Evolutionary conservation across 176 grass and related monocot species (phyloP).

Genomic region (Otatea glauca): DNA sequence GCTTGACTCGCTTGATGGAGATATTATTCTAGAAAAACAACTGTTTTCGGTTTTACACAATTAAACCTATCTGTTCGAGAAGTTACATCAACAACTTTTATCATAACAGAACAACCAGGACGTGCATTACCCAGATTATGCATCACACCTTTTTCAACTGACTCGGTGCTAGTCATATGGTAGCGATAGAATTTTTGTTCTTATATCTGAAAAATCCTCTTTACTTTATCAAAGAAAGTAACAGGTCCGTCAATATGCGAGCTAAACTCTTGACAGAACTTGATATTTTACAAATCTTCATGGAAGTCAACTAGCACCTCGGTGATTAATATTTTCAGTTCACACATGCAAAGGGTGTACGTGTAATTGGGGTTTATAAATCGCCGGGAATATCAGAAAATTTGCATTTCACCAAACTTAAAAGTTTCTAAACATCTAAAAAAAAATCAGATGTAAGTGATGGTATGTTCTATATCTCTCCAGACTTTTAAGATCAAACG

Average conservation of each 20-base stretch:
- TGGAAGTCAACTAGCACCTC: neutral
- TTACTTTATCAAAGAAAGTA: neutral
- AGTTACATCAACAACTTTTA: constrained; percentile 27
- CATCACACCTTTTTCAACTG: neutral
- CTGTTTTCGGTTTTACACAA: constrained; percentile 18
- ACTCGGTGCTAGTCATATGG: neutral
- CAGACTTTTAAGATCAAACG: too few relatives aligned
- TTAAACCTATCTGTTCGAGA: constrained; percentile 21
- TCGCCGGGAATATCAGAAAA: neutral
- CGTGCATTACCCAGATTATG: neutral
- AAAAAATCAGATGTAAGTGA: too few relatives aligned
- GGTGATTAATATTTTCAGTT: neutral
- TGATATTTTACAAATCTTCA: neutral
- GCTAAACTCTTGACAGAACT: neutral
- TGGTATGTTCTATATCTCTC: too few relatives aligned
- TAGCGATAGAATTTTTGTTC: neutral
- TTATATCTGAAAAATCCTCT: neutral
- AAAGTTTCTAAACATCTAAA: too few relatives aligned
- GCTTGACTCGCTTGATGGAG: neutral
- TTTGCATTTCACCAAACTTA: too few relatives aligned
- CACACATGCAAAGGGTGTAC: neutral
- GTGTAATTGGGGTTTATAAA: neutral
- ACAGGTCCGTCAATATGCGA: neutral
- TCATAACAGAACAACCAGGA: neutral
- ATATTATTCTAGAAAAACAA: neutral